Percentiles rank a stretch among this genome's conserved stretches.
Conservation (phyloP, 2,329 filamentous ascomycete species). For the Leptographium radiaticola region DNA sequence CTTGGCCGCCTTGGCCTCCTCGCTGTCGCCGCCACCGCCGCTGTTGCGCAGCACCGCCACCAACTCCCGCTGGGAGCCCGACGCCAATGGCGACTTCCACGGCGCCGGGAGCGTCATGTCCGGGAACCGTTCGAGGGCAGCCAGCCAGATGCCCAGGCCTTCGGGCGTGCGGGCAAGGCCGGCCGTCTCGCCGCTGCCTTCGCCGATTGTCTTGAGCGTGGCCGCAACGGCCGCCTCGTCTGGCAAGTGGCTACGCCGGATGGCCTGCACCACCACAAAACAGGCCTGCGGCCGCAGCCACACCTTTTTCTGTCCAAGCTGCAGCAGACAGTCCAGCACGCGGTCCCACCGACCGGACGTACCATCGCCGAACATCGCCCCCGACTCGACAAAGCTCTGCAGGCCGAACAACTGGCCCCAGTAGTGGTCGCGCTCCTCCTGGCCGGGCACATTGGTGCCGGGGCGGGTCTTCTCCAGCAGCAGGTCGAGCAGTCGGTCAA, state of each 20-base stretch:
- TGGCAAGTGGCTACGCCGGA: slow-evolving; percentile 42
- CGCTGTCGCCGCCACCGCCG: slow-evolving; percentile 26
- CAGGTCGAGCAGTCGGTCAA: slow-evolving; percentile 39
- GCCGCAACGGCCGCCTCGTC: slow-evolving; percentile 40
- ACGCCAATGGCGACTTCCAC: slow-evolving; percentile 67
- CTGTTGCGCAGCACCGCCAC: slow-evolving; percentile 71
- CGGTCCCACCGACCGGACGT: slow-evolving; percentile 40
- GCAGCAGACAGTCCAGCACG: slow-evolving; percentile 60
- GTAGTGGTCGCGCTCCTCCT: slow-evolving; percentile 77
- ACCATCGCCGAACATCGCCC: slow-evolving; percentile 47
- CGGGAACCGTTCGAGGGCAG: slow-evolving; percentile 50
- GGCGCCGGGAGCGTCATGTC: slow-evolving; percentile 53
- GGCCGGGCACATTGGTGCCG: slow-evolving; percentile 38
- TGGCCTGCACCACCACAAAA: slow-evolving; percentile 62
- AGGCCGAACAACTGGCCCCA: slow-evolving; percentile 81
- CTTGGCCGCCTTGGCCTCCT: slow-evolving; percentile 12
- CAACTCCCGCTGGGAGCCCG: slow-evolving; percentile 54
- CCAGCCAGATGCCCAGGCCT: slow-evolving; percentile 79
- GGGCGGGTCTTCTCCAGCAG: slow-evolving; percentile 42
- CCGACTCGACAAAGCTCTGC: slow-evolving; percentile 72
- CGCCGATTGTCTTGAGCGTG: slow-evolving; percentile 44
- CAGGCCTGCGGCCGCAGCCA: slow-evolving; percentile 87
- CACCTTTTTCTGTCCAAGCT: slow-evolving; percentile 66
- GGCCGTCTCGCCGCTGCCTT: neutral
- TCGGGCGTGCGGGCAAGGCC: slow-evolving; percentile 71